Percentiles rank a stretch among this genome's conserved stretches.
These are phyloP conservation scores for Aspergillus costaricaensis DNA, from an alignment of 2,329 filamentous ascomycete genomes.

Conservation along the genomic window DNA sequence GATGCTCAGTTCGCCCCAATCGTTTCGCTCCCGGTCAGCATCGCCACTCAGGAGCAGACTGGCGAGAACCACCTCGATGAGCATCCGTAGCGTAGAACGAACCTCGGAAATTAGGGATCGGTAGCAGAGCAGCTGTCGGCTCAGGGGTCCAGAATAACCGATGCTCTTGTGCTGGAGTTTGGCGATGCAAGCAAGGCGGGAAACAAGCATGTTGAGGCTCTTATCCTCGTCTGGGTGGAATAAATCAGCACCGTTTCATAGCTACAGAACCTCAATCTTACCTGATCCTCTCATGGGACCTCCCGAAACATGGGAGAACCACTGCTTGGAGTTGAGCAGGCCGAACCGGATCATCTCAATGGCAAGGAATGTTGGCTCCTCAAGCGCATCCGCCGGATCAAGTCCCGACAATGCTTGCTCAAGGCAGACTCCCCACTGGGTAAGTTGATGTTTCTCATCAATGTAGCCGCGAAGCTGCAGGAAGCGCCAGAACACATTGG, in stretches of 20 bases:
- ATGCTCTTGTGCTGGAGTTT: conserved; percentile 80
- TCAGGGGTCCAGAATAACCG: conserved; percentile 92
- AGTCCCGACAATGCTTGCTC: conserved; percentile 67
- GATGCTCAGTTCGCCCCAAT: conserved; percentile 69
- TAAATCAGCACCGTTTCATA: conserved; percentile 13
- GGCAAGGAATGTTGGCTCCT: conserved; percentile 78
- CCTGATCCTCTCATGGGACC: conserved; percentile 61
- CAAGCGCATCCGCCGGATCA: conserved; percentile 60
- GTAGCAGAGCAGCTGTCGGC: conserved; percentile 84
- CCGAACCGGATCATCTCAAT: conserved; percentile 82
- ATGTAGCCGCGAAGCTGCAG: conserved; percentile 86
- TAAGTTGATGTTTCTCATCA: conserved; percentile 74
- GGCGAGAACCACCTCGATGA: conserved; percentile 79
- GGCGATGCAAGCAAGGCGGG: conserved; percentile 79
- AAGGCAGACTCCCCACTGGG: conserved; percentile 79
- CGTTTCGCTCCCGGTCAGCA: conserved; percentile 68
- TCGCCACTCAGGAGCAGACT: conserved; percentile 81
- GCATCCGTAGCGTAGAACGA: conserved; percentile 74
- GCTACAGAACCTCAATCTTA: conserved; percentile 20
- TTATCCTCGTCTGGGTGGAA: conserved; percentile 69
- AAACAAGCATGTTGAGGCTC: conserved; percentile 76
- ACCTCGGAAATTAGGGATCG: conserved; percentile 80
- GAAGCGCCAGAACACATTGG: conserved; percentile 84
- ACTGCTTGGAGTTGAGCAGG: conserved; percentile 71
- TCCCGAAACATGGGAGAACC: conserved; percentile 60